Evolutionary conservation across 495 filamentous ascomycete species (phyloP).

Genomic region (Xylaria longipes): DNA sequence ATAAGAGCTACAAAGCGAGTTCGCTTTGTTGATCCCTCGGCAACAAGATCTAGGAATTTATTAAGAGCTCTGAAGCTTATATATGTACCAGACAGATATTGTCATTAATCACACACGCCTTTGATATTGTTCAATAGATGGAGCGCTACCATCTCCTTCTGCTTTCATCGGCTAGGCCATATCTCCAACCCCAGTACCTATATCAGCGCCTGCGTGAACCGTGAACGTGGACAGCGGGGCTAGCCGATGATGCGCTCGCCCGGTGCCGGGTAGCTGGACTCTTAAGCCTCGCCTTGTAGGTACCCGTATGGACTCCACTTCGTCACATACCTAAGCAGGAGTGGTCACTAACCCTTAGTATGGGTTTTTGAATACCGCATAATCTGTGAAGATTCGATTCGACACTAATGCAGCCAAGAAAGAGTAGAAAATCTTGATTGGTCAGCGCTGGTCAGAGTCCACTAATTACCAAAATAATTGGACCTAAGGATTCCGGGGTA

Average conservation of each 20-base stretch:
- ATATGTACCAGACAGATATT: neutral
- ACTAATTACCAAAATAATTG: too few relatives aligned
- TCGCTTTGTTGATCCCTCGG: neutral
- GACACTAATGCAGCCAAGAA: too few relatives aligned
- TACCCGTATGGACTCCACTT: too few relatives aligned
- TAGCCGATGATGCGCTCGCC: conserved; percentile 16
- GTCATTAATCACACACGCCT: neutral
- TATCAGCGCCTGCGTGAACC: conserved; percentile 18
- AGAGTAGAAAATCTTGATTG: too few relatives aligned
- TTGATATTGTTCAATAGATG: neutral
- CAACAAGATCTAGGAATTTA: neutral
- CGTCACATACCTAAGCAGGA: too few relatives aligned
- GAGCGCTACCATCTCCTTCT: neutral
- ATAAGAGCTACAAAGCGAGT: neutral
- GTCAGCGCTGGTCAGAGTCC: too few relatives aligned
- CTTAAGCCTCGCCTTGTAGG: neutral
- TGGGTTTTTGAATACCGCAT: too few relatives aligned
- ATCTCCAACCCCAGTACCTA: conserved; percentile 8
- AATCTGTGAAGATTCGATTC: too few relatives aligned
- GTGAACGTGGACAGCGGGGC: conserved; percentile 16
- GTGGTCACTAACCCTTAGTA: too few relatives aligned
- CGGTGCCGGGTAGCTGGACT: conserved; percentile 18
- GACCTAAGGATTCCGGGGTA: too few relatives aligned
- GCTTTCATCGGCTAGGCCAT: neutral
- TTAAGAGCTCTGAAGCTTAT: neutral